These are phyloP conservation scores for Teratosphaeria gauchensis DNA, from an alignment of 2,329 filamentous ascomycete genomes.

Conservation along the genomic window DNA sequence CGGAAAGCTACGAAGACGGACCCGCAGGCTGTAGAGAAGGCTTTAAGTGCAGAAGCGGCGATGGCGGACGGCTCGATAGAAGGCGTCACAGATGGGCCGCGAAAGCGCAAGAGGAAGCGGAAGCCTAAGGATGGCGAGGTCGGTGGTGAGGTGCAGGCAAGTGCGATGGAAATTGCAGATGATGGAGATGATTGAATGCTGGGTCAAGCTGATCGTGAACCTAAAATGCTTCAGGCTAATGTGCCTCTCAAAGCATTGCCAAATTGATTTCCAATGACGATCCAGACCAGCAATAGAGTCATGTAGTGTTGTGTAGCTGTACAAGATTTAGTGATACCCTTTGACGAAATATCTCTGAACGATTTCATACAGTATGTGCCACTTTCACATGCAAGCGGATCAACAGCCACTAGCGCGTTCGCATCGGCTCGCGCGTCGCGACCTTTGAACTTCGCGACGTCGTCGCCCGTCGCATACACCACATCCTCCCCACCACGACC, in stretches of 20 bases:
- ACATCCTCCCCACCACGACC: too few relatives aligned
- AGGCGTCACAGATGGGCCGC: constrained; percentile 7
- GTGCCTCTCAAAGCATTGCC: too few relatives aligned
- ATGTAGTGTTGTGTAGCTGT: too few relatives aligned
- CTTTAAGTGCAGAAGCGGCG: constrained; percentile 3
- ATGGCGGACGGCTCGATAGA: constrained; percentile 1
- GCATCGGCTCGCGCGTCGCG: not conserved
- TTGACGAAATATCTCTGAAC: too few relatives aligned
- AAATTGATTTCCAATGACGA: too few relatives aligned
- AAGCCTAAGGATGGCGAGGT: constrained; percentile 14
- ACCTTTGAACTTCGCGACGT: not conserved
- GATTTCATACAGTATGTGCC: too few relatives aligned
- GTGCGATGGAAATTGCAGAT: not conserved
- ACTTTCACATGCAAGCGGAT: not conserved
- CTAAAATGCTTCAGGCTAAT: too few relatives aligned
- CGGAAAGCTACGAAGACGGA: constrained; percentile 19
- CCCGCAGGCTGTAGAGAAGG: constrained; percentile 17
- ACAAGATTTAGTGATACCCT: too few relatives aligned
- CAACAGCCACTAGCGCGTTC: not conserved
- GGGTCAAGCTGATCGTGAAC: too few relatives aligned
- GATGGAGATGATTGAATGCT: not conserved
- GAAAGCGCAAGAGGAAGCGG: constrained; percentile 18
- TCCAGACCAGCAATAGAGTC: too few relatives aligned
- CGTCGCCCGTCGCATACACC: too few relatives aligned
- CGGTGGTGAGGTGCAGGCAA: not conserved